Base-by-base conservation (phyloP, 305 asterid genomes). In the Andrographis paniculata region DNA sequence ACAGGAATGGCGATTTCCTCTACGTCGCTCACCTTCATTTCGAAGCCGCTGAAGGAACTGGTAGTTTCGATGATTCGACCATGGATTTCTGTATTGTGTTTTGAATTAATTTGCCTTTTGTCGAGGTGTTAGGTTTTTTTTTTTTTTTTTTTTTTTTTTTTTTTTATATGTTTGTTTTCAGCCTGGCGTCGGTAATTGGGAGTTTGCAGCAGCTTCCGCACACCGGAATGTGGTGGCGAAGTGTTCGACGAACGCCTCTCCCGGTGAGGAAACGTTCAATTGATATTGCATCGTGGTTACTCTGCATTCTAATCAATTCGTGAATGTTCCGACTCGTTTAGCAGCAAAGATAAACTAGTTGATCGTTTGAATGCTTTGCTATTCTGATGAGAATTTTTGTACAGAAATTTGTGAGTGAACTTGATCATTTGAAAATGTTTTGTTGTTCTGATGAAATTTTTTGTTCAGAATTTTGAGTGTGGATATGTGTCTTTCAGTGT, bases 1-100 rank as follows among this genome's bases (percentile, higher is more conserved):
- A 18, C 53, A 42, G 45, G 21, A 11, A 73, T 73, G 80, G 71
- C 71, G 13, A 7, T 70, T 69, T 60, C 76, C 42, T 69, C 77
- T 5, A 64, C 66, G 52, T 62, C 76, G 3, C 69, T 66, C 61
- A 53, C 23, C 49, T 66, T 63, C 60, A 16, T 53, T 59, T 60
- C 80, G 10, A 60, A 36, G 3, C 52, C 69, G 37, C 37, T 68
- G 30, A 13, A 61, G 14, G 23, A 58, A 60, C 63, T 37, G 65
- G 80, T 68, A 17, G 11, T 9, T 39, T 16, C 53, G 2, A 21
- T 50, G 42, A 33, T 40, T 44, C 41, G 33, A 15, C 1, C 30
- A 12, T 35, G 20, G 30, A 24, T 4, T 24, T 8, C 30, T 24
- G 30, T 24, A n/a, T n/a, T n/a, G n/a, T 24, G 30, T 24, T 24